Evolutionary conservation across 768 basidiomycete genomes (phyloP).

Genomic region (Chlorophyllum brunneum): DNA sequence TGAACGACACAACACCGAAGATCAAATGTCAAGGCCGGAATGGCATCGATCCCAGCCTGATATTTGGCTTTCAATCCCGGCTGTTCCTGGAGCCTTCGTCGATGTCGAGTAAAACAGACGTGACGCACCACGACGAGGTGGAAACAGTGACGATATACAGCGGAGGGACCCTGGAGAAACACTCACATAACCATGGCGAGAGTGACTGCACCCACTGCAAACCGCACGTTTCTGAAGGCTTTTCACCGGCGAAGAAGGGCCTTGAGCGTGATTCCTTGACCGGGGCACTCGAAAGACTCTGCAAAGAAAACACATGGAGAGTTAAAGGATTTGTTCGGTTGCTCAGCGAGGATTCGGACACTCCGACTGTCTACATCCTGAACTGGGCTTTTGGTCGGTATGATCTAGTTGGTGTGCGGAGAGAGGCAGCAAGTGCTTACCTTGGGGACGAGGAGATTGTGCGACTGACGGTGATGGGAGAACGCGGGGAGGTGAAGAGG

Average conservation of each 20-base stretch:
- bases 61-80: constrained; percentile 90
- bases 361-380: constrained; percentile 45
- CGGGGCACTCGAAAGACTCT: constrained; percentile 45
- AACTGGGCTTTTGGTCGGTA: constrained; percentile 95
- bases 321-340: constrained; percentile 85
- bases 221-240: background rate
- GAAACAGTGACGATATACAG: constrained; percentile 68
- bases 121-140: constrained; percentile 74
- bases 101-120: constrained; percentile 11
- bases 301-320: constrained; percentile 72
- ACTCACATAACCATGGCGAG: constrained; percentile 2
- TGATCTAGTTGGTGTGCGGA: constrained; percentile 40
- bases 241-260: constrained; percentile 18
- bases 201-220: background rate
- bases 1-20: constrained; percentile 90
- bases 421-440: constrained; percentile 17
- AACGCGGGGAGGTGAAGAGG: constrained; percentile 71
- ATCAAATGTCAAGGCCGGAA: constrained; percentile 60
- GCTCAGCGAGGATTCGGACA: constrained; percentile 19
- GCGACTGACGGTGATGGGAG: constrained; percentile 87
- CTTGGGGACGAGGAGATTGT: constrained; percentile 35
- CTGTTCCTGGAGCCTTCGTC: constrained; percentile 44
- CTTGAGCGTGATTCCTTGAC: constrained; percentile 37
- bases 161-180: constrained; percentile 25
- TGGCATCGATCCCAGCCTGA: constrained; percentile 71